Conservation (phyloP, 441 rosid species). For the Euphorbia schlechtendalii region DNA sequence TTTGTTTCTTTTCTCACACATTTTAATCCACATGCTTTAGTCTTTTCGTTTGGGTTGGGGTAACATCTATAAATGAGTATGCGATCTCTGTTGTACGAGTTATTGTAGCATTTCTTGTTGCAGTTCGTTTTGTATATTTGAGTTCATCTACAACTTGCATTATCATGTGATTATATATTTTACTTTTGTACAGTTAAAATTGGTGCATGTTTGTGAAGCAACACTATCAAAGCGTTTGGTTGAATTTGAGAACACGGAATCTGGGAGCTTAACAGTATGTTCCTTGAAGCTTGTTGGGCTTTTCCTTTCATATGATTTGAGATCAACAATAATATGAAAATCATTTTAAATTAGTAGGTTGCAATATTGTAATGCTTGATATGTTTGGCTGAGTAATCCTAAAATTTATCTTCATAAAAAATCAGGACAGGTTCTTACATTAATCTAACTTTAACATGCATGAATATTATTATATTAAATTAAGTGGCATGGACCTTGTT, state of each 20-base stretch:
- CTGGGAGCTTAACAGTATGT: constrained; percentile 72
- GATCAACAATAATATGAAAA: too few relatives aligned
- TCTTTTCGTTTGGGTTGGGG: neutral
- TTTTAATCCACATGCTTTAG: neutral
- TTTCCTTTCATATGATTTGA: neutral
- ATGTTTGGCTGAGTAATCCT: neutral
- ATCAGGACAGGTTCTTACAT: neutral
- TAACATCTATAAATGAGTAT: constrained; percentile 1
- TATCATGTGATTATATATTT: neutral
- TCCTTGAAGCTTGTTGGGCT: neutral
- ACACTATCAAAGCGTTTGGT: constrained; percentile 71
- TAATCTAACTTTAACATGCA: neutral
- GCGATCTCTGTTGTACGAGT: neutral
- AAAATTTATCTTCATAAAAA: neutral
- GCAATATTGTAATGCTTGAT: neutral
- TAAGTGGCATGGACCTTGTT: neutral
- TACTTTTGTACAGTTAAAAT: constrained; percentile 39
- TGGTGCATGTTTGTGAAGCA: constrained; percentile 84
- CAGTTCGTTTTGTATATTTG: neutral
- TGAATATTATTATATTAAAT: neutral
- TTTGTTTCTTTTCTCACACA: neutral
- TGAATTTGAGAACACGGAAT: constrained; percentile 77
- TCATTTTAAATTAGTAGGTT: neutral
- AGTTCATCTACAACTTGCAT: neutral
- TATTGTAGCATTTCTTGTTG: neutral